Percentiles rank a stretch among this genome's conserved stretches.
Conservation (phyloP, 352 stramenopile genomes). For the Pythium pyrilobum region DNA sequence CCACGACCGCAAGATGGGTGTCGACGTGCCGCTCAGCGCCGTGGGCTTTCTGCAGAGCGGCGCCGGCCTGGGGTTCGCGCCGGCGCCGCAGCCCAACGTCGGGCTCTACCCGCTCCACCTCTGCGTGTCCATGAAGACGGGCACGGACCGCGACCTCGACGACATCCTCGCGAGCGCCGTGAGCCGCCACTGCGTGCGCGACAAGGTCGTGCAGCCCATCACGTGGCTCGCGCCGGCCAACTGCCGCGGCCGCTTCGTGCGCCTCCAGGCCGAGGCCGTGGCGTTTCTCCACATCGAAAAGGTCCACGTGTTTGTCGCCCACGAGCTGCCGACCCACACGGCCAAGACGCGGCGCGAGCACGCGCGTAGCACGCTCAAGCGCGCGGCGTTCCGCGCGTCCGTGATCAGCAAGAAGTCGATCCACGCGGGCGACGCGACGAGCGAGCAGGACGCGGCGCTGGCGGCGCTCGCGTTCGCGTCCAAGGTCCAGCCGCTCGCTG, state of each 20-base stretch:
- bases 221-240: slow-evolving; percentile 45
- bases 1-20: slow-evolving; percentile 4
- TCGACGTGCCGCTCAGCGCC: slow-evolving; percentile 9
- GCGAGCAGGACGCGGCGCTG: background rate
- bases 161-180: slow-evolving; percentile 51
- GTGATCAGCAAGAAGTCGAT: slow-evolving; percentile 24
- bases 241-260: slow-evolving; percentile 53
- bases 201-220: slow-evolving; percentile 26
- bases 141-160: slow-evolving; percentile 46
- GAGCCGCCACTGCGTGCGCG: slow-evolving; percentile 27
- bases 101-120: slow-evolving; percentile 46
- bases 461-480: background rate
- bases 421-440: background rate
- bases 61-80: background rate
- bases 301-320: slow-evolving; percentile 45
- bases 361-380: slow-evolving; percentile 27
- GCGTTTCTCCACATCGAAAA: slow-evolving; percentile 56
- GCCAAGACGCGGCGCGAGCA: slow-evolving; percentile 3
- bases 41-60: slow-evolving; percentile 13
- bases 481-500: background rate
- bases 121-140: slow-evolving; percentile 59
- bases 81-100: slow-evolving; percentile 13
- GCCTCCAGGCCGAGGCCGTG: slow-evolving; percentile 38
- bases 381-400: slow-evolving; percentile 51
- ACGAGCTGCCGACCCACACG: slow-evolving; percentile 18